A percentile compares a stretch with the other conserved stretches of the same genome.
phyloP scores from a whole-genome alignment of 1,139 yeast genomes.

The Kodamaea suecica region DNA sequence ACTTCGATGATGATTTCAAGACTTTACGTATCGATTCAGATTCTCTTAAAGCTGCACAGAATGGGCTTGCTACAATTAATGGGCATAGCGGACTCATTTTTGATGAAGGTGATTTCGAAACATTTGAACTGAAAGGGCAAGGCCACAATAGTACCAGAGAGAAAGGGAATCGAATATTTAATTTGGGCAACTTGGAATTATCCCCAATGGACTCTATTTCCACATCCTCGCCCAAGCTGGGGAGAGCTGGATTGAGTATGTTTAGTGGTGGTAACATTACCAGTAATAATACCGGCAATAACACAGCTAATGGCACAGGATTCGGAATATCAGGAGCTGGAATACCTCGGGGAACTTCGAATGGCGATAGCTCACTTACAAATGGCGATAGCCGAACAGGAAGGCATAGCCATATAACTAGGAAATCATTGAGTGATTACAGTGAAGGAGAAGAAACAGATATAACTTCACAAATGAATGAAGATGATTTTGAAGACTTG shows the following conservation, averaged over 20 bases:
- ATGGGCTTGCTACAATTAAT: background rate
- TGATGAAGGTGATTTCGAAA: background rate
- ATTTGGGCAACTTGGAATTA: constrained; percentile 8
- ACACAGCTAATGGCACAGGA: background rate
- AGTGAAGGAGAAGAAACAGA: constrained; percentile 43
- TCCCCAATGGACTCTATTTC: constrained; percentile 22
- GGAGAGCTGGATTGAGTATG: constrained; percentile 7
- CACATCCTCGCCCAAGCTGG: constrained; percentile 25
- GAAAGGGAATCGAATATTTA: background rate
- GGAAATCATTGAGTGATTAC: constrained; percentile 31
- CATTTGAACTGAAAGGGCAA: background rate
- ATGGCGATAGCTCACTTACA: constrained; percentile 2
- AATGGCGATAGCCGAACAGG: constrained; percentile 4
- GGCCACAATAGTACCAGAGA: constrained; percentile 3
- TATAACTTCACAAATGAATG: constrained; percentile 39
- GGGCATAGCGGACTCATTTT: background rate
- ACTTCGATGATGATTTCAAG: constrained; percentile 22
- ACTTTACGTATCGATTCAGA: constrained; percentile 23
- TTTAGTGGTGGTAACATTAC: background rate
- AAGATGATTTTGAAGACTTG: constrained; percentile 41
- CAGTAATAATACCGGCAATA: background rate
- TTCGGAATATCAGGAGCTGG: background rate
- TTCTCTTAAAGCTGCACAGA: constrained; percentile 12
- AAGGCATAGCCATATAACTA: constrained; percentile 8
- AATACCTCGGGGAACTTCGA: constrained; percentile 1